Evolutionary conservation across 108 stramenopile species (phyloP).

Genomic region (Skeletonema potamos): DNA sequence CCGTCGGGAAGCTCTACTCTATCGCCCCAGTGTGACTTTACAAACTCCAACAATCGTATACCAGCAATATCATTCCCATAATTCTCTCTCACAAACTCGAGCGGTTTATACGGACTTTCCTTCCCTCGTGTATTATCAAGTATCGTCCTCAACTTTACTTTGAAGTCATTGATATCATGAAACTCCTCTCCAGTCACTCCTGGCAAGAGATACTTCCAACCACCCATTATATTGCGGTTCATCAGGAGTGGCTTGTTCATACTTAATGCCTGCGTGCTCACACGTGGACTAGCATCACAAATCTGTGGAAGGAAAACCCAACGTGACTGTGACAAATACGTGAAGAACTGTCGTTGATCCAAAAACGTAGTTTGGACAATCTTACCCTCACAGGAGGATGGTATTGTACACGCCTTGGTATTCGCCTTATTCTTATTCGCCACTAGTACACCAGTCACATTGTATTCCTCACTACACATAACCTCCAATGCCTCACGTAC

Average conservation of each 20-base stretch:
- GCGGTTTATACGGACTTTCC: slow-evolving; percentile 28
- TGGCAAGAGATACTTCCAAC: slow-evolving; percentile 47
- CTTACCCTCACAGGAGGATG: slow-evolving; percentile 23
- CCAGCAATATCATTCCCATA: slow-evolving; percentile 33
- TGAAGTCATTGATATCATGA: slow-evolving; percentile 41
- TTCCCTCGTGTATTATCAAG: slow-evolving; percentile 39
- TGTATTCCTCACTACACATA: slow-evolving; percentile 48
- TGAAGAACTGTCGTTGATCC: slow-evolving; percentile 36
- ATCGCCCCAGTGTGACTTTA: slow-evolving; percentile 29
- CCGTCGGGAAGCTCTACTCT: slow-evolving; percentile 29
- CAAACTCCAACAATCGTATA: slow-evolving; percentile 22
- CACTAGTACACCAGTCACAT: slow-evolving; percentile 49
- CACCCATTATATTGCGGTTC: slow-evolving; percentile 51
- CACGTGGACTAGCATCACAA: slow-evolving; percentile 49
- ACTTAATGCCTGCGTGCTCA: slow-evolving; percentile 46
- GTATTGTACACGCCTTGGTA: slow-evolving; percentile 42
- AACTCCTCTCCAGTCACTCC: slow-evolving; percentile 49
- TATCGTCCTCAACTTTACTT: slow-evolving; percentile 24
- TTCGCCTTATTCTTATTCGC: slow-evolving; percentile 43
- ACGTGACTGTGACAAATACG: slow-evolving; percentile 37
- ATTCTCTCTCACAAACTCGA: slow-evolving; percentile 23
- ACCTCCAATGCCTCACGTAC: slow-evolving; percentile 46
- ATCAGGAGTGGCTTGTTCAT: slow-evolving; percentile 47
- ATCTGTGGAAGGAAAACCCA: slow-evolving; percentile 51
- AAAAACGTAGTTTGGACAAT: slow-evolving; percentile 49